These are phyloP conservation scores for Mikania micrantha DNA, from an alignment of 129 eudicot genomes.

Conservation along the genomic window DNA sequence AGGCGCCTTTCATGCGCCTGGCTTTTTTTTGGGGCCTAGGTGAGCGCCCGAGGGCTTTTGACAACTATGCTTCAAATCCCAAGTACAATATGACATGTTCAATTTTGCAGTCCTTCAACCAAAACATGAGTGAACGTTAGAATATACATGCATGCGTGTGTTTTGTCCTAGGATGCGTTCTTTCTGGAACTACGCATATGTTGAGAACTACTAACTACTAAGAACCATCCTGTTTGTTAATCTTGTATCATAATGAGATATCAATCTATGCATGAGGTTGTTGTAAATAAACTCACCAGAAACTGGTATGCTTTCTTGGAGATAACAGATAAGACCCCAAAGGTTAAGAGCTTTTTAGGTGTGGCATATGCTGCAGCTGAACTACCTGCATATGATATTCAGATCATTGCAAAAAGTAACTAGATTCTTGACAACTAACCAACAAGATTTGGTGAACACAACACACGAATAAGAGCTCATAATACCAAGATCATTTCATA, in stretches of 20 bases:
- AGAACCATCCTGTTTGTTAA: too few relatives aligned
- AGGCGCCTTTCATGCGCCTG: too few relatives aligned
- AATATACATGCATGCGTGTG: too few relatives aligned
- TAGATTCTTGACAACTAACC: background rate
- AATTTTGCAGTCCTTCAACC: background rate
- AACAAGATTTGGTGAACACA: background rate
- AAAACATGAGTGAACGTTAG: background rate
- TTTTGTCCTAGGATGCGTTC: too few relatives aligned
- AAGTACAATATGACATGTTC: too few relatives aligned
- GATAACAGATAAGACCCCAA: background rate
- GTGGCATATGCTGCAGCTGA: slow-evolving; percentile 44
- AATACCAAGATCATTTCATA: background rate
- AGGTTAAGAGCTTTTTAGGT: slow-evolving; percentile 44
- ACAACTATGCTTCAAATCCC: too few relatives aligned
- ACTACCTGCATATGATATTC: slow-evolving; percentile 35
- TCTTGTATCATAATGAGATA: background rate
- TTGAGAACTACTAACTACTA: too few relatives aligned
- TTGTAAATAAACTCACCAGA: background rate
- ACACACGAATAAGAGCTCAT: background rate
- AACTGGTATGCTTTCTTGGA: background rate
- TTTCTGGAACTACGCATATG: too few relatives aligned
- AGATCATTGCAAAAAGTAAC: background rate
- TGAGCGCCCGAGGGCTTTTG: too few relatives aligned
- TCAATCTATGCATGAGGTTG: background rate
- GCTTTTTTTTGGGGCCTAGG: too few relatives aligned